These are phyloP conservation scores for Giardia muris DNA, from an alignment of 208 protist genomes.

Conservation along the genomic window DNA sequence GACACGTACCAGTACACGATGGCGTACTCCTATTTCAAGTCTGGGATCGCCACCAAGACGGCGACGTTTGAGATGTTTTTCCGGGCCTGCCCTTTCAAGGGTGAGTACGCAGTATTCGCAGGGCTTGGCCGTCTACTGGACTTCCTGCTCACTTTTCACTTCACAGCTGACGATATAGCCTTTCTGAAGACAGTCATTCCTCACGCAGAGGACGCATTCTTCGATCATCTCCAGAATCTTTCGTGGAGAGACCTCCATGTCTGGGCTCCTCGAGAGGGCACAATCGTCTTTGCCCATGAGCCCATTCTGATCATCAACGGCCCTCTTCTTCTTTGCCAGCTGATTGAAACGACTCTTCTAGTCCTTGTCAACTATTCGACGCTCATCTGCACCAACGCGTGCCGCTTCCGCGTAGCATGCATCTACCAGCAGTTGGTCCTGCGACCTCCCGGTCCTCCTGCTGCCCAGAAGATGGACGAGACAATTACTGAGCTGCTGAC, in stretches of 20 bases:
- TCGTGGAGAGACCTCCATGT: constrained; percentile 44
- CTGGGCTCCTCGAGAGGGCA: constrained; percentile 42
- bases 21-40: constrained; percentile 22
- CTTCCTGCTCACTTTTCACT: constrained; percentile 45
- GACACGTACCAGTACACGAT: constrained; percentile 37
- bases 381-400: constrained; percentile 62
- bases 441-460: neutral
- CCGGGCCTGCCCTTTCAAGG: constrained; percentile 62
- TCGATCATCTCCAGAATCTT: constrained; percentile 37
- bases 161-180: constrained; percentile 43
- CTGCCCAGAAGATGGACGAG: constrained; percentile 7
- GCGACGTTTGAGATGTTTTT: constrained; percentile 65
- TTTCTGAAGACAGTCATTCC: constrained; percentile 40
- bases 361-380: constrained; percentile 55
- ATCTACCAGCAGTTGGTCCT: neutral
- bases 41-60: constrained; percentile 43
- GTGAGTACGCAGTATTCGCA: constrained; percentile 58
- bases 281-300: constrained; percentile 54
- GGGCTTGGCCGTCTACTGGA: constrained; percentile 52
- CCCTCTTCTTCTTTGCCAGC: constrained; percentile 54
- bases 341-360: constrained; percentile 58
- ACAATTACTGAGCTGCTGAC: constrained; percentile 26
- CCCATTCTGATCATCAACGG: constrained; percentile 59
- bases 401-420: constrained; percentile 41
- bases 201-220: constrained; percentile 35